Evolutionary conservation across 2,329 filamentous ascomycete species (phyloP).

Genomic region (Aspergillus fructus): DNA sequence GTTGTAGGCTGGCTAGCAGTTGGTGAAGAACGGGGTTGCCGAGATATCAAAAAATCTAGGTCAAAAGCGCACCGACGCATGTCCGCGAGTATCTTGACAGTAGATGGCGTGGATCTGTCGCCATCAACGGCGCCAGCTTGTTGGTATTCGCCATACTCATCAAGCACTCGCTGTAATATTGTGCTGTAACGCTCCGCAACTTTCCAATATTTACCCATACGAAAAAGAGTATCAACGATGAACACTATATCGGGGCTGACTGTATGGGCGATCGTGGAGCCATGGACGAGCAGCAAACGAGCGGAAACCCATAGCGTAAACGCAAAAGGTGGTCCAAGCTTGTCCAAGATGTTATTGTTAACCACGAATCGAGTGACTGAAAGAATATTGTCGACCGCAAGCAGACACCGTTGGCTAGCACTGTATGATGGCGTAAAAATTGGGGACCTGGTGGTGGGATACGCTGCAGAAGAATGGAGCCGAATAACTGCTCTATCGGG

Average conservation of each 20-base stretch:
- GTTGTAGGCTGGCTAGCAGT: conserved; percentile 32
- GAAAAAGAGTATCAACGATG: conserved; percentile 76
- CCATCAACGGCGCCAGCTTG: conserved; percentile 58
- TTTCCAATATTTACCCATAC: conserved; percentile 81
- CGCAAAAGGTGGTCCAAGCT: conserved; percentile 85
- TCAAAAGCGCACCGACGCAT: conserved; percentile 91
- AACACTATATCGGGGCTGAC: conserved; percentile 76
- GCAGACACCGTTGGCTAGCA: conserved; percentile 78
- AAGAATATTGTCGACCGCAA: conserved; percentile 79
- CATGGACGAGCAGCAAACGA: conserved; percentile 81
- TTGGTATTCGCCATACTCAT: conserved; percentile 80
- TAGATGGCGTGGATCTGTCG: conserved; percentile 74
- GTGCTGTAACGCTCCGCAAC: conserved; percentile 80
- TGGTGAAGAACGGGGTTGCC: conserved; percentile 61
- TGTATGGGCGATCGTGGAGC: conserved; percentile 82
- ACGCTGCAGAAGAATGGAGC: conserved; percentile 87
- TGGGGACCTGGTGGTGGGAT: conserved; percentile 81
- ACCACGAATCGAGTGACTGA: conserved; percentile 76
- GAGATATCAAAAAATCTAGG: conserved; percentile 82
- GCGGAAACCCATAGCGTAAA: conserved; percentile 93
- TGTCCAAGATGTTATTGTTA: conserved; percentile 70
- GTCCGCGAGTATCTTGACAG: conserved; percentile 82
- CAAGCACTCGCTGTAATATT: conserved; percentile 77
- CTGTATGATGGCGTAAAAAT: conserved; percentile 89
- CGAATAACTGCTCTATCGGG: conserved; percentile 70